Evolutionary conservation across 2,329 filamentous ascomycete genomes (phyloP).

Genomic region (Biscogniauxia mediterranea): DNA sequence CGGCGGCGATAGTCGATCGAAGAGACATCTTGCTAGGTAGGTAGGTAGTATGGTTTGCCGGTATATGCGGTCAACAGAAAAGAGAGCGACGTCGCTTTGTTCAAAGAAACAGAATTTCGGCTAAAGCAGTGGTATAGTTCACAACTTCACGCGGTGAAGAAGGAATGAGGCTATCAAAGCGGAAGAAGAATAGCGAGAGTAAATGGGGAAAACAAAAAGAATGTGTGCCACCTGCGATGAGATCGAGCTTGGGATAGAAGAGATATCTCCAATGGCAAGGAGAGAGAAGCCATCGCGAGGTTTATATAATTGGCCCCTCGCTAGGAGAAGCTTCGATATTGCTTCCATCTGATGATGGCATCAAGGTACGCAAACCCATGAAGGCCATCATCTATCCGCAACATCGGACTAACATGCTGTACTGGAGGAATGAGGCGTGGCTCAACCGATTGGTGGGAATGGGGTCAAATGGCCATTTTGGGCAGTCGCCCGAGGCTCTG

Average conservation of each 20-base stretch:
- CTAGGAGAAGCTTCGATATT: not conserved
- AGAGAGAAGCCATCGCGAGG: not conserved
- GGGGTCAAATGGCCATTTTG: not conserved
- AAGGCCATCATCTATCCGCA: not conserved
- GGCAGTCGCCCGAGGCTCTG: not conserved
- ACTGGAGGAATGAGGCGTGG: not conserved
- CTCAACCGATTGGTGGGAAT: not conserved
- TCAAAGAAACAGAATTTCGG: not conserved
- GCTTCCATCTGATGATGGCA: not conserved
- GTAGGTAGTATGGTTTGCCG: not conserved
- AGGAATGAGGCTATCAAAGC: not conserved
- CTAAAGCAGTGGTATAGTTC: not conserved
- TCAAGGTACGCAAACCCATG: not conserved
- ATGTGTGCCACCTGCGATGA: not conserved
- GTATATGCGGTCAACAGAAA: not conserved
- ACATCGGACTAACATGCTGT: not conserved
- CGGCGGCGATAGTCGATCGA: conserved; percentile 6
- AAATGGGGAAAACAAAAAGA: not conserved
- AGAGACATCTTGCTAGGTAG: conserved; percentile 1
- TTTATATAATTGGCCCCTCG: not conserved
- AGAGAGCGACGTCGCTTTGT: not conserved
- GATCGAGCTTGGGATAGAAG: not conserved
- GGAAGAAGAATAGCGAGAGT: not conserved
- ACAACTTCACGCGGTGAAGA: conserved; percentile 1
- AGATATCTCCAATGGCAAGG: not conserved